A percentile compares a stretch with the other conserved stretches of the same genome.
These are phyloP conservation scores for Globisporangium carolinianum DNA, from an alignment of 352 stramenopile genomes.

Conservation along the genomic window DNA sequence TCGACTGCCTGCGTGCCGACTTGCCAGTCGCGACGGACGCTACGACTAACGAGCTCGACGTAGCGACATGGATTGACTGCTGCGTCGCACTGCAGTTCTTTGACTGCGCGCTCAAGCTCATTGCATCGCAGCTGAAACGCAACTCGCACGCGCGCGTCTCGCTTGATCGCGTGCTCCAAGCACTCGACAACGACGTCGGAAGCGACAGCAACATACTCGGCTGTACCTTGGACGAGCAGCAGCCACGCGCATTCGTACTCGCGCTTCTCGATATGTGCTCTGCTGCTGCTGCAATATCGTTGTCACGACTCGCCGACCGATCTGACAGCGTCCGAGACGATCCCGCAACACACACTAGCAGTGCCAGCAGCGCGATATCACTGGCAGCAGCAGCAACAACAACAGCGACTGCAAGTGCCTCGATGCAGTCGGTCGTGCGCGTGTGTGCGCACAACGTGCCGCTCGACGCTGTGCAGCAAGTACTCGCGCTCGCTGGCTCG, in stretches of 20 bases:
- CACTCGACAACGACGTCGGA: slow-evolving; percentile 4
- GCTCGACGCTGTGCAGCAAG: slow-evolving; percentile 8
- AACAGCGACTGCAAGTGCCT: not conserved
- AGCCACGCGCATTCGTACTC: not conserved
- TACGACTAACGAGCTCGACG: not conserved
- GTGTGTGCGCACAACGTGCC: slow-evolving; percentile 24
- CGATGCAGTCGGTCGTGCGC: slow-evolving; percentile 15
- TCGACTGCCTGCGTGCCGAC: not conserved
- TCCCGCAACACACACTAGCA: no score
- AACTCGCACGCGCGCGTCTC: not conserved
- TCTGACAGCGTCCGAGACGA: no score
- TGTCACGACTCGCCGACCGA: not conserved
- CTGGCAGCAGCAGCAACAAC: not conserved
- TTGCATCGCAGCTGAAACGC: slow-evolving; percentile 7
- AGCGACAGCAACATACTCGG: no score
- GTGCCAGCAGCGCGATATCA: not conserved
- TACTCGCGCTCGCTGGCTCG: not conserved
- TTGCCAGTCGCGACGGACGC: not conserved
- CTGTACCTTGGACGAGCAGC: no score
- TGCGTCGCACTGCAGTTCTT: slow-evolving; percentile 17
- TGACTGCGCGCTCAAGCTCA: slow-evolving; percentile 19
- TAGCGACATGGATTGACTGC: slow-evolving; percentile 13
- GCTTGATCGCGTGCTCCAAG: slow-evolving; percentile 19
- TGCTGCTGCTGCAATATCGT: not conserved
- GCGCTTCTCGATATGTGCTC: slow-evolving; percentile 1